Conservation (phyloP, 2,329 filamentous ascomycete species). For the Colletotrichum sublineola region DNA sequence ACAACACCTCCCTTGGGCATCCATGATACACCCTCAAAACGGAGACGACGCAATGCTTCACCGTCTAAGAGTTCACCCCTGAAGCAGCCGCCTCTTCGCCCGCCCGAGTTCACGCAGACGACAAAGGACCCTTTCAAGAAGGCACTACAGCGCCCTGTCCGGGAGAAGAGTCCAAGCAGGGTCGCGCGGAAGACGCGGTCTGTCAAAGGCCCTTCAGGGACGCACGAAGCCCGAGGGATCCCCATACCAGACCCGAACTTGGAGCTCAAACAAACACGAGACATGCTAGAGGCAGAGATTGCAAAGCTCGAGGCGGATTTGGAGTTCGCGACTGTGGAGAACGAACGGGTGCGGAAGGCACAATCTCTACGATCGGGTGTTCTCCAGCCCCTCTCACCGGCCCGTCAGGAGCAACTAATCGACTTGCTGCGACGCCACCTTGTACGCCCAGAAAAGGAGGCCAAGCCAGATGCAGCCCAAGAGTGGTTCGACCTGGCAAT, state of each 20-base stretch:
- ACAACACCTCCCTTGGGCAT: slow-evolving; percentile 71
- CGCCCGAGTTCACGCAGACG: slow-evolving; percentile 41
- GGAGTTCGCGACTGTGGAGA: slow-evolving; percentile 68
- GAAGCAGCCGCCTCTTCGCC: slow-evolving; percentile 58
- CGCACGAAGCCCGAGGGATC: slow-evolving; percentile 58
- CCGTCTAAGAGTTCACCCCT: slow-evolving; percentile 63
- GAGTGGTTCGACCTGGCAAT: slow-evolving; percentile 63
- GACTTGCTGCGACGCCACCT: slow-evolving; percentile 58
- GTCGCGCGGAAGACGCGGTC: slow-evolving; percentile 15
- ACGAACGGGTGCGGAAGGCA: slow-evolving; percentile 63
- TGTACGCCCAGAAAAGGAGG: slow-evolving; percentile 52
- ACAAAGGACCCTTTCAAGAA: slow-evolving; percentile 36
- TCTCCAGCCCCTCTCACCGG: slow-evolving; percentile 46
- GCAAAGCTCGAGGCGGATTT: slow-evolving; percentile 70
- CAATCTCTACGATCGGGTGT: slow-evolving; percentile 54
- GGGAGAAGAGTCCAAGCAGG: slow-evolving; percentile 15
- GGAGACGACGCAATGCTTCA: slow-evolving; percentile 55
- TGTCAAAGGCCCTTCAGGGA: slow-evolving; percentile 33
- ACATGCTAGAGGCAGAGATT: slow-evolving; percentile 68
- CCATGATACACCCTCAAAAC: slow-evolving; percentile 69
- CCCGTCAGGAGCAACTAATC: slow-evolving; percentile 56
- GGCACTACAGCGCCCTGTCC: slow-evolving; percentile 34
- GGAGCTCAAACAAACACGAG: slow-evolving; percentile 65
- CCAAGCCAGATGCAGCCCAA: slow-evolving; percentile 50
- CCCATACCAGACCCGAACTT: slow-evolving; percentile 57